Percentiles rank a stretch among this genome's conserved stretches.
phyloP scores from a whole-genome alignment of 345 rosid genomes.

The Kandelia obovata region DNA sequence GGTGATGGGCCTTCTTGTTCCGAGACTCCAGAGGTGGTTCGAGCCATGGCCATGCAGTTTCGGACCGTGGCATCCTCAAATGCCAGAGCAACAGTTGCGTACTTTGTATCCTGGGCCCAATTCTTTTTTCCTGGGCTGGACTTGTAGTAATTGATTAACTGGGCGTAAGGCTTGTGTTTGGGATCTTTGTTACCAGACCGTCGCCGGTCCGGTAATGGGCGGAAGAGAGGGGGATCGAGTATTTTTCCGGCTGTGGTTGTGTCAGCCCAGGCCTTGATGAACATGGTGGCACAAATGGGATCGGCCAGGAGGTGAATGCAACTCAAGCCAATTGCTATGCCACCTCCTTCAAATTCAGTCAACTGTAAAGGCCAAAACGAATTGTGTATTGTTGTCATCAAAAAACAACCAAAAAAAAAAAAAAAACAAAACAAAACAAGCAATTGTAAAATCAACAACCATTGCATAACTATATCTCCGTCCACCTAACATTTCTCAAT shows the following conservation, averaged over 20 bases:
- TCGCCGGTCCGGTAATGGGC: constrained; percentile 36
- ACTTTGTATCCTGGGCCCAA: constrained; percentile 3
- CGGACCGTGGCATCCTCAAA: constrained; percentile 44
- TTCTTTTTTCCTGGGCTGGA: constrained; percentile 17
- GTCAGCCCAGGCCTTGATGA: constrained; percentile 76
- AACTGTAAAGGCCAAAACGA: constrained; percentile 31
- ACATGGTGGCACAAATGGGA: constrained; percentile 47
- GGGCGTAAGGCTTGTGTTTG: constrained; percentile 18
- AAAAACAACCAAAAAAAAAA: too few relatives aligned
- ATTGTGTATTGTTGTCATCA: not conserved
- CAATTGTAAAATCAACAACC: too few relatives aligned
- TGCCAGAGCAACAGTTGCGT: constrained; percentile 36
- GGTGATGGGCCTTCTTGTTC: constrained; percentile 20
- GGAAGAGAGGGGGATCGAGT: constrained; percentile 47
- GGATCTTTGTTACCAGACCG: constrained; percentile 8
- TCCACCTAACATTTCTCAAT: not conserved
- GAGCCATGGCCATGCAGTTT: constrained; percentile 38
- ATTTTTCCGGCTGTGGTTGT: constrained; percentile 34
- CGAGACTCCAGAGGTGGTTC: not conserved
- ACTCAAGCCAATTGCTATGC: constrained; percentile 70
- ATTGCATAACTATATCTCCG: too few relatives aligned
- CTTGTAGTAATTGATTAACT: constrained; percentile 42
- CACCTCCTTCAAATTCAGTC: constrained; percentile 77
- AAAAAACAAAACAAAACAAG: too few relatives aligned
- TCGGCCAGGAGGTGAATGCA: constrained; percentile 66